Evolutionary conservation across 2,329 filamentous ascomycete species (phyloP).

Genomic region (Myriangium duriaei): DNA sequence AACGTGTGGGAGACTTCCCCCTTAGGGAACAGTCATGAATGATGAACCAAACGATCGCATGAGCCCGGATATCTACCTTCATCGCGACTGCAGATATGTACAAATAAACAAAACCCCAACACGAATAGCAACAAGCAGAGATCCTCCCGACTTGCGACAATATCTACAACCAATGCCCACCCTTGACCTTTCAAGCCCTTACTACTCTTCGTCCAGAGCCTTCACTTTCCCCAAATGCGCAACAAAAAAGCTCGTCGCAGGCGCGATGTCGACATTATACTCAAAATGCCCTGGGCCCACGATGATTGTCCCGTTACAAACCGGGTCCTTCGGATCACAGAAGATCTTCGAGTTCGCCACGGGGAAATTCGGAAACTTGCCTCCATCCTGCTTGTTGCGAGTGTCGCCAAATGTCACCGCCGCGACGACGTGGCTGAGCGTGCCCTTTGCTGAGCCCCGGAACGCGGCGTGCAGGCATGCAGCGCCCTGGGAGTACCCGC

Average conservation of each 20-base stretch:
- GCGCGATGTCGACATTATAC: constrained; percentile 10
- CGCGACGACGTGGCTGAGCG: constrained; percentile 24
- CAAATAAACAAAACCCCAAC: no score
- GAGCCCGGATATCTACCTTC: no score
- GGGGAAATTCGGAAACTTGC: constrained; percentile 25
- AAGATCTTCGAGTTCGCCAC: constrained; percentile 18
- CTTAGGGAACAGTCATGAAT: no score
- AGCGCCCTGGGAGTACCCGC: constrained; percentile 25
- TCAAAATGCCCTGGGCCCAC: constrained; percentile 18
- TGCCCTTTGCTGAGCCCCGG: constrained; percentile 16
- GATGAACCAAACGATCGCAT: no score
- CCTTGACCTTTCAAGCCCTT: neutral
- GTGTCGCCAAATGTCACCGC: constrained; percentile 31
- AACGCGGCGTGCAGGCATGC: constrained; percentile 27
- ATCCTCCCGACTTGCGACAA: no score
- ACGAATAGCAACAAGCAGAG: no score
- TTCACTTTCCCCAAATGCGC: neutral
- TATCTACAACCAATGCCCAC: no score
- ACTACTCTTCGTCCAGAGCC: neutral
- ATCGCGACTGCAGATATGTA: no score
- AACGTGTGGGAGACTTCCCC: no score
- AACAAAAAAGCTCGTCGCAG: constrained; percentile 6
- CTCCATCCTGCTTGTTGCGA: constrained; percentile 25
- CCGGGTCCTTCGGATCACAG: constrained; percentile 19
- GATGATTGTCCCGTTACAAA: constrained; percentile 17